Evolutionary conservation across 2,329 filamentous ascomycete genomes (phyloP).

Genomic region (Malbranchea zuffiana): DNA sequence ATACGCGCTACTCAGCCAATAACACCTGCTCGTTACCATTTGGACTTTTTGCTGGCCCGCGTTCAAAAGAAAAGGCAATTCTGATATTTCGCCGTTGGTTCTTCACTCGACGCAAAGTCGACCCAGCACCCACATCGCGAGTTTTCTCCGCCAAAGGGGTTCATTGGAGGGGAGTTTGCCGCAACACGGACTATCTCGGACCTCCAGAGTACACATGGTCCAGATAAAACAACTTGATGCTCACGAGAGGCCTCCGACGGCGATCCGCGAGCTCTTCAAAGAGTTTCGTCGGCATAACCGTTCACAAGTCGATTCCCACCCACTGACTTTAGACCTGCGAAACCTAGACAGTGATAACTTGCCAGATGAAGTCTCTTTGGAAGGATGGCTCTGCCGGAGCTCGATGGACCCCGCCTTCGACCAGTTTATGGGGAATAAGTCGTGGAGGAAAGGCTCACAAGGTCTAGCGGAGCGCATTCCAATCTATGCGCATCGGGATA

Average conservation of each 20-base stretch:
- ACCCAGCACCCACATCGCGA: too few relatives aligned
- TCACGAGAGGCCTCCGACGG: slow-evolving; percentile 63
- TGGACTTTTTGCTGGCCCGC: too few relatives aligned
- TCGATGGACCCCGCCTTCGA: slow-evolving; percentile 25
- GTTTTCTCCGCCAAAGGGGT: too few relatives aligned
- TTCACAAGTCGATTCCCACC: slow-evolving; percentile 41
- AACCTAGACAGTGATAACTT: slow-evolving; percentile 27
- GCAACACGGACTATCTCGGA: too few relatives aligned
- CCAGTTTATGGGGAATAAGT: slow-evolving; percentile 19
- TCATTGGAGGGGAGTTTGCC: too few relatives aligned
- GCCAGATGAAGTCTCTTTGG: slow-evolving; percentile 20
- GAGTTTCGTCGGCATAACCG: slow-evolving; percentile 53
- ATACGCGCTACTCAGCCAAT: too few relatives aligned
- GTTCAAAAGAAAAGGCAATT: too few relatives aligned
- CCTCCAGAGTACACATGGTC: slow-evolving; percentile 1
- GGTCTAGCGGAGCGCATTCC: slow-evolving; percentile 21
- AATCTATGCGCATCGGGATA: slow-evolving; percentile 26
- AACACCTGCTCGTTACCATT: too few relatives aligned
- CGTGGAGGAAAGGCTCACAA: slow-evolving; percentile 8
- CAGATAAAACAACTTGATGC: slow-evolving; percentile 49
- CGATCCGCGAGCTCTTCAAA: slow-evolving; percentile 64
- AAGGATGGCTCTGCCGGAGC: slow-evolving; percentile 22
- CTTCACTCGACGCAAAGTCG: too few relatives aligned
- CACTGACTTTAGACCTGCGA: slow-evolving; percentile 47
- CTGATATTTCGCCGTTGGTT: too few relatives aligned